Evolutionary conservation across 768 basidiomycete species (phyloP).

Genomic region (Melanogaster broomeanus): DNA sequence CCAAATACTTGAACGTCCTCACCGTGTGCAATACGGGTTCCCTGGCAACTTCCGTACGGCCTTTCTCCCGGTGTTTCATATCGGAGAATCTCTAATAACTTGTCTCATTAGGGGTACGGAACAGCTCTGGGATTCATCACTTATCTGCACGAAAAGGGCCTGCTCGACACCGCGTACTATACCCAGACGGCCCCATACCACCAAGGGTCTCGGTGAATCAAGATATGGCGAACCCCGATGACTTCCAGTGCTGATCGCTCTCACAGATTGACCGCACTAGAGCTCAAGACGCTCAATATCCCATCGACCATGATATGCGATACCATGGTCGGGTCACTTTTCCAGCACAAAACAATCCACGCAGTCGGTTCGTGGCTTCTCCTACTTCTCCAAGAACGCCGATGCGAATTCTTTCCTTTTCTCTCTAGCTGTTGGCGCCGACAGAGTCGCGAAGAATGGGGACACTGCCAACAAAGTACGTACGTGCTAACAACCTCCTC

Average conservation of each 20-base stretch:
- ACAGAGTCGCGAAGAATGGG: constrained; percentile 88
- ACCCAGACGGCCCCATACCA: constrained; percentile 96
- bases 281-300: constrained; percentile 81
- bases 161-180: constrained; percentile 82
- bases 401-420: not conserved
- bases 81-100: not conserved
- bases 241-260: not conserved
- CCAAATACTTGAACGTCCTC: constrained; percentile 69
- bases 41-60: constrained; percentile 81
- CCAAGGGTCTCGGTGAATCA: constrained; percentile 75
- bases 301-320: constrained; percentile 96
- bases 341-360: constrained; percentile 84
- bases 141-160: constrained; percentile 75
- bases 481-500: not conserved
- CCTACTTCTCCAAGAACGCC: not conserved
- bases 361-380: constrained; percentile 58
- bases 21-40: constrained; percentile 99
- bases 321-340: constrained; percentile 94
- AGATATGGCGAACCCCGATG: not conserved
- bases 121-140: constrained; percentile 95
- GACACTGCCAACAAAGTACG: constrained; percentile 94
- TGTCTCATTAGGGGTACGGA: constrained; percentile 77
- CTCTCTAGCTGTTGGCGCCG: constrained; percentile 75
- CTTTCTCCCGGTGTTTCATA: not conserved
- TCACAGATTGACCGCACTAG: constrained; percentile 81